Conservation (phyloP, 2,329 filamentous ascomycete species). For the Alternaria tenuissima region DNA sequence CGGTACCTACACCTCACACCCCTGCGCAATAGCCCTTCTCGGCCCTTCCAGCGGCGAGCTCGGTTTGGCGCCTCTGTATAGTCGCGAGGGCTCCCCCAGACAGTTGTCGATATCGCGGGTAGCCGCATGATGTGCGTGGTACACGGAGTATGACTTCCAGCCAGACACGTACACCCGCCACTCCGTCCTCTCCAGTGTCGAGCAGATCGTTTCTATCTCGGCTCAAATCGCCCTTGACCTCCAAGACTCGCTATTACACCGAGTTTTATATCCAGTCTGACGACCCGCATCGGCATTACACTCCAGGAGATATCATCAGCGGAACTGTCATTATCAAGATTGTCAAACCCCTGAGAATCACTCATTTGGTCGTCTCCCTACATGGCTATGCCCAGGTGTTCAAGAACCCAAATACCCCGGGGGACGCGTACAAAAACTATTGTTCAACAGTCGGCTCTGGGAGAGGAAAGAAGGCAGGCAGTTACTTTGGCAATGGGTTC, state of each 20-base stretch:
- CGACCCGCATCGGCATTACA: constrained; percentile 80
- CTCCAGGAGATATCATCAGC: constrained; percentile 75
- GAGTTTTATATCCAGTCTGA: constrained; percentile 81
- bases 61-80: neutral
- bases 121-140: constrained; percentile 51
- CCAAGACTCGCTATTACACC: constrained; percentile 70
- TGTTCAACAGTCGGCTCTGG: constrained; percentile 62
- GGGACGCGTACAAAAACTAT: constrained; percentile 60
- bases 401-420: constrained; percentile 71
- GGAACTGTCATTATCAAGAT: constrained; percentile 77
- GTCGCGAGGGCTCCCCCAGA: constrained; percentile 14
- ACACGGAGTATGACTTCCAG: constrained; percentile 52
- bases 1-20: neutral
- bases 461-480: constrained; percentile 60
- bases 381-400: constrained; percentile 83
- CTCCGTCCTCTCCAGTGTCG: constrained; percentile 39
- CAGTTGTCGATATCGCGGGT: constrained; percentile 34
- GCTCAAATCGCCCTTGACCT: constrained; percentile 64
- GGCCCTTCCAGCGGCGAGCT: constrained; percentile 4
- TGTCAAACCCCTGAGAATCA: constrained; percentile 77
- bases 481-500: constrained; percentile 77
- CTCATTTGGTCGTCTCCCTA: constrained; percentile 79
- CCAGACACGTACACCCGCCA: constrained; percentile 42
- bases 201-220: constrained; percentile 59
- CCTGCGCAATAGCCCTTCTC: neutral